These are phyloP conservation scores for Malassezia sp. DNA, from an alignment of 1,284 basidiomycete genomes.

Conservation along the genomic window DNA sequence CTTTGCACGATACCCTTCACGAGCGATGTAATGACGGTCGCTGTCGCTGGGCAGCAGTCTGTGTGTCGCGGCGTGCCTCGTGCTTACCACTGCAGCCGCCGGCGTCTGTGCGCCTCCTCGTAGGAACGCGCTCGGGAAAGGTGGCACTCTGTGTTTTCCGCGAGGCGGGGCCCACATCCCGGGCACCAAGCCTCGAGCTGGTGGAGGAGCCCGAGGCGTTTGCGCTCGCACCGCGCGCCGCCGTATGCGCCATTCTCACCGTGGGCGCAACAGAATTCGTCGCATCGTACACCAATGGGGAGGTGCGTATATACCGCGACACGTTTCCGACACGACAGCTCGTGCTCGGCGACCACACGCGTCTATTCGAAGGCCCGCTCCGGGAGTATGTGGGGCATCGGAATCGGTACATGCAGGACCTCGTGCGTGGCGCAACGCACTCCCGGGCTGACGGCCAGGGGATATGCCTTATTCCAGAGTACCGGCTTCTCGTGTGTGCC, in stretches of 20 bases:
- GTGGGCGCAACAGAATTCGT: conserved; percentile 3
- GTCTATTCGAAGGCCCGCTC: not conserved
- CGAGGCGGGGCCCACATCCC: too few relatives aligned
- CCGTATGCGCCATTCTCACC: conserved; percentile 2
- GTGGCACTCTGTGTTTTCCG: too few relatives aligned
- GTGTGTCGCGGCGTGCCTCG: too few relatives aligned
- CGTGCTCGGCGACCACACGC: conserved; percentile 2
- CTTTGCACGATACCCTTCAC: not conserved
- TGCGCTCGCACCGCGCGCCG: not conserved
- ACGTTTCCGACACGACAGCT: not conserved
- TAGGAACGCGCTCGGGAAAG: conserved; percentile 3
- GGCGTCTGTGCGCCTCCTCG: not conserved
- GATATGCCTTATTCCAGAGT: not conserved
- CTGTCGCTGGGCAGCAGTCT: too few relatives aligned
- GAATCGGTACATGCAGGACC: conserved; percentile 4
- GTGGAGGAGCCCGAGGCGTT: not conserved
- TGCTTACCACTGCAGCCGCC: not conserved
- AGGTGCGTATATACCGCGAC: not conserved
- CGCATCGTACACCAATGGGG: conserved; percentile 14
- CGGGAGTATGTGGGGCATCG: conserved; percentile 4
- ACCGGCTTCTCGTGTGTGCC: conserved; percentile 5
- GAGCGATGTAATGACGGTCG: conserved; percentile 7
- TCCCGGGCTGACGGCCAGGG: not conserved
- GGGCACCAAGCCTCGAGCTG: too few relatives aligned
- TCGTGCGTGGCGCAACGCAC: conserved; percentile 2